phyloP scores from a whole-genome alignment of 169 alveolate genomes.

The Theileria sp. region DNA sequence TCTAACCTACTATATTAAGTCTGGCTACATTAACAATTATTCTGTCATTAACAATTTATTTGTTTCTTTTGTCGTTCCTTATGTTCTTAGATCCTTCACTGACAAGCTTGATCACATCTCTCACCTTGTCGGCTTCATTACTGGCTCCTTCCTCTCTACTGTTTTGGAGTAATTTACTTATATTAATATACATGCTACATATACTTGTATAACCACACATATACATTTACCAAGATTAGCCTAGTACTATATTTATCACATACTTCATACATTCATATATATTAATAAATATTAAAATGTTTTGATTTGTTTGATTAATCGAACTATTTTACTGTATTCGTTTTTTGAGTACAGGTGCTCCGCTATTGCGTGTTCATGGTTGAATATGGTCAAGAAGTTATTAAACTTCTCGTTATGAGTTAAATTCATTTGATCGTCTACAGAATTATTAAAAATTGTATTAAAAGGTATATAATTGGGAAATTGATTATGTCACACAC shows the following conservation, averaged over 20 bases:
- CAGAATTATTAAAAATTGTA: neutral
- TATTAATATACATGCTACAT: neutral
- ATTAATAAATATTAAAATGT: neutral
- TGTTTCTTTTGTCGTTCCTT: conserved; percentile 24
- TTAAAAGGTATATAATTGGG: neutral
- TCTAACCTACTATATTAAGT: conserved; percentile 31
- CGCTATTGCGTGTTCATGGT: neutral
- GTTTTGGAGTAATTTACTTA: conserved; percentile 5
- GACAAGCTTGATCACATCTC: conserved; percentile 55
- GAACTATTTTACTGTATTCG: neutral
- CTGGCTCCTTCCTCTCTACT: conserved; percentile 34
- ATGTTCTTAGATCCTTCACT: conserved; percentile 21
- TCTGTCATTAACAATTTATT: conserved; percentile 18
- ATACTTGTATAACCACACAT: neutral
- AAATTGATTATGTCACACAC: no score
- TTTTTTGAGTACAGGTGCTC: conserved; percentile 3
- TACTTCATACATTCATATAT: neutral
- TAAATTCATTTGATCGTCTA: neutral
- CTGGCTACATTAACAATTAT: conserved; percentile 21
- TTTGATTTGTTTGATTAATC: neutral
- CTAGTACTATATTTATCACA: neutral
- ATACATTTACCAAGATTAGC: neutral
- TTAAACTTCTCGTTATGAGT: neutral
- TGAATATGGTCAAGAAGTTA: conserved; percentile 10
- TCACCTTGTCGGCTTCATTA: conserved; percentile 59